These are phyloP conservation scores for Papiliotrema terrestris DNA, from an alignment of 1,284 basidiomycete species.

Conservation along the genomic window DNA sequence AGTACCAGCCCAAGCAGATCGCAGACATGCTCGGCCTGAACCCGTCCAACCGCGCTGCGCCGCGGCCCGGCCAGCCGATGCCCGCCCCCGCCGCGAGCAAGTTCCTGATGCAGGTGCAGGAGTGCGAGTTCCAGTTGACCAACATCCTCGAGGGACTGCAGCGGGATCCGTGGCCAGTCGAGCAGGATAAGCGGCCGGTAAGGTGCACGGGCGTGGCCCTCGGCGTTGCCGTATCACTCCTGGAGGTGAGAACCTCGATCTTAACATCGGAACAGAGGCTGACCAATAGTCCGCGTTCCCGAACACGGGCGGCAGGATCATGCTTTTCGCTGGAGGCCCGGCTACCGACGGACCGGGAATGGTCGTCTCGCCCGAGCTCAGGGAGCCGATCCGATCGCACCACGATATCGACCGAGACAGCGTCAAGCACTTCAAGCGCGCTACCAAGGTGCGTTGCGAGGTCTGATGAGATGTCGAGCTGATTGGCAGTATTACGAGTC, in stretches of 20 bases:
- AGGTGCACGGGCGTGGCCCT: constrained; percentile 94
- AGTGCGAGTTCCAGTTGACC: constrained; percentile 95
- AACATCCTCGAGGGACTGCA: constrained; percentile 84
- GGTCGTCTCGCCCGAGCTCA: constrained; percentile 92
- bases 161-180: constrained; percentile 96
- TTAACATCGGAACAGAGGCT: not conserved
- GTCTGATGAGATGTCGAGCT: not conserved
- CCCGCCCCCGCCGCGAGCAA: constrained; percentile 76
- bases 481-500: constrained; percentile 84
- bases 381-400: constrained; percentile 97
- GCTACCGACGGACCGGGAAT: constrained; percentile 95
- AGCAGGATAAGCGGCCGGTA: constrained; percentile 90
- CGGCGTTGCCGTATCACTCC: constrained; percentile 88
- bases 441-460: constrained; percentile 67
- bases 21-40: constrained; percentile 95
- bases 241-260: constrained; percentile 62
- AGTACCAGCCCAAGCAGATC: constrained; percentile 94
- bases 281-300: constrained; percentile 73
- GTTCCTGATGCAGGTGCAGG: constrained; percentile 88
- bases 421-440: constrained; percentile 96
- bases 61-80: constrained; percentile 76
- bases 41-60: constrained; percentile 51
- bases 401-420: constrained; percentile 98
- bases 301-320: constrained; percentile 92
- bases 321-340: constrained; percentile 96